A percentile compares a stretch with the other conserved stretches of the same genome.
These are phyloP conservation scores for Trichophyton benhamiae DNA, from an alignment of 2,329 filamentous ascomycete species.

Conservation along the genomic window DNA sequence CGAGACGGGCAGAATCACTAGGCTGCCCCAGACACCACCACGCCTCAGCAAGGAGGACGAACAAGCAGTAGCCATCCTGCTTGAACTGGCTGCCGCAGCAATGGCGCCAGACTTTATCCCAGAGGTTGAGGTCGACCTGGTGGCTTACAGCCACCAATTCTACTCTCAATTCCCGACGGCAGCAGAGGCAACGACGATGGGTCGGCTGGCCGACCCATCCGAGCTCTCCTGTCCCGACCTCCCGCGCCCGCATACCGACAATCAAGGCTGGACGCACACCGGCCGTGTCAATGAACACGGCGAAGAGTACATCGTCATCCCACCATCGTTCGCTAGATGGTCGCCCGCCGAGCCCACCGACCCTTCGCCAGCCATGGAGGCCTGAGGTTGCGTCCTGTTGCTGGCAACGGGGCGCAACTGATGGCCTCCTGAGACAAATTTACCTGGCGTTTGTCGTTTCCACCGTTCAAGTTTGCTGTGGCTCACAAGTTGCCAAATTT, in stretches of 20 bases:
- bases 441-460: neutral
- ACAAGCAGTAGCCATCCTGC: slow-evolving; percentile 13
- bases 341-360: neutral
- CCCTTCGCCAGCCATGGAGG: neutral
- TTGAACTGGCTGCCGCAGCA: slow-evolving; percentile 14
- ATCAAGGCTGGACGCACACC: slow-evolving; percentile 22
- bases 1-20: neutral
- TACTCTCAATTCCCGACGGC: slow-evolving; percentile 5
- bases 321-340: neutral
- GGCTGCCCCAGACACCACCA: slow-evolving; percentile 1
- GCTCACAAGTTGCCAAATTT: neutral
- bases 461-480: neutral
- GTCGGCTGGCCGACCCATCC: slow-evolving; percentile 5
- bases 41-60: slow-evolving; percentile 12
- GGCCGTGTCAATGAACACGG: slow-evolving; percentile 19
- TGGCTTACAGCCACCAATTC: slow-evolving; percentile 9
- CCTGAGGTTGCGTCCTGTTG: neutral
- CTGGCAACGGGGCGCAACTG: neutral
- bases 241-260: slow-evolving; percentile 19
- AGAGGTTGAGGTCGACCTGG: slow-evolving; percentile 13
- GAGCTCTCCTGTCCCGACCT: slow-evolving; percentile 13
- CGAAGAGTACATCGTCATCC: neutral
- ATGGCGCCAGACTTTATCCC: slow-evolving; percentile 14
- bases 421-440: neutral
- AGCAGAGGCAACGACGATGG: neutral